Percentiles rank a stretch among this genome's conserved stretches.
Conservation (phyloP, 2,329 filamentous ascomycete species). For the Clonostachys rosea region DNA sequence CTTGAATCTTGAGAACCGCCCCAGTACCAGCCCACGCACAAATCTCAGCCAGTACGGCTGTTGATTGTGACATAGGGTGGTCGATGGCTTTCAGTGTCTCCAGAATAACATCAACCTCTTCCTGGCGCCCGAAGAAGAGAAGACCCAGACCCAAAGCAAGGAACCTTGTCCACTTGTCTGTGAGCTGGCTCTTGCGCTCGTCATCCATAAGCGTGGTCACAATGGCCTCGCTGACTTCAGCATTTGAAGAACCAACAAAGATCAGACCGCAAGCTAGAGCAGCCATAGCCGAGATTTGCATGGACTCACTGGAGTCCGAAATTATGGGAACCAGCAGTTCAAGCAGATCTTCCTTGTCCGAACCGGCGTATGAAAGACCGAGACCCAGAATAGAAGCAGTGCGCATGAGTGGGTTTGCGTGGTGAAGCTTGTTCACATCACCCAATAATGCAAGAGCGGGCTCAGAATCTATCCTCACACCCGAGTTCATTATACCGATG, state of each 20-base stretch:
- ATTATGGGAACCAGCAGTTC: conserved; percentile 85
- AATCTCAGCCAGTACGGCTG: conserved; percentile 88
- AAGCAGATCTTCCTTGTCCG: conserved; percentile 84
- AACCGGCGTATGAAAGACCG: conserved; percentile 89
- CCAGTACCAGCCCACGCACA: conserved; percentile 98
- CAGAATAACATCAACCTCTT: conserved; percentile 96
- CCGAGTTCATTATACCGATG: conserved; percentile 93
- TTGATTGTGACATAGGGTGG: conserved; percentile 95
- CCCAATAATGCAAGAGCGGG: conserved; percentile 83
- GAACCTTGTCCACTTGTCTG: conserved; percentile 98
- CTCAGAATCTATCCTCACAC: conserved; percentile 83
- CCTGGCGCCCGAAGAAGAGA: conserved; percentile 92
- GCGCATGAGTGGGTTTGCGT: conserved; percentile 72
- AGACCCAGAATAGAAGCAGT: conserved; percentile 93
- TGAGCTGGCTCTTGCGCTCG: conserved; percentile 82
- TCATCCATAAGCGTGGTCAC: conserved; percentile 92
- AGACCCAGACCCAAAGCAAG: conserved; percentile 90
- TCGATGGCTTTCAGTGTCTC: conserved; percentile 97
- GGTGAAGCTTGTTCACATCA: conserved; percentile 73
- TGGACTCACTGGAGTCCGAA: conserved; percentile 75
- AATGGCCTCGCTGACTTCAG: conserved; percentile 88
- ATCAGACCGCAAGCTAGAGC: conserved; percentile 85
- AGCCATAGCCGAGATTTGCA: conserved; percentile 96
- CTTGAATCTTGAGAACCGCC: conserved; percentile 93
- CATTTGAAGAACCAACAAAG: conserved; percentile 87